Conservation (phyloP, 352 stramenopile genomes). For the Globisporangium viniferum region DNA sequence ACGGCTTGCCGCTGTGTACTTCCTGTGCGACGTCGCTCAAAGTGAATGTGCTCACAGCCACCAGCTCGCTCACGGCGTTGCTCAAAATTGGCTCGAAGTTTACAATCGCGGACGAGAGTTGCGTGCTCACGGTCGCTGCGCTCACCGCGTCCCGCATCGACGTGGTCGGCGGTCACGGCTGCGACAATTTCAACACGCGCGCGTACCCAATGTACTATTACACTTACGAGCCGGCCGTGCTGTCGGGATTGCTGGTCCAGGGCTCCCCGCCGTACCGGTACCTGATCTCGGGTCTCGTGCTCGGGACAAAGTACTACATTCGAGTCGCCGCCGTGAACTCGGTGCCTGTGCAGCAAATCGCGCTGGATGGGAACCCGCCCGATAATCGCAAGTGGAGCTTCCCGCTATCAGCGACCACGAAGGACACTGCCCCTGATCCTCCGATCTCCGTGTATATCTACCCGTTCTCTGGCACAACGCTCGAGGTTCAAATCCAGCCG, state of each 20-base stretch:
- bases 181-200: conserved; percentile 42
- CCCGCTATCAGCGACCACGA: conserved; percentile 60
- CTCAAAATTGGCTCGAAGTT: conserved; percentile 37
- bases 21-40: conserved; percentile 45
- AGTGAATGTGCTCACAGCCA: conserved; percentile 32
- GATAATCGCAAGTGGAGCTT: conserved; percentile 93
- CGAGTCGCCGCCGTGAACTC: conserved; percentile 90
- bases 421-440: conserved; percentile 80
- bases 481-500: conserved; percentile 79
- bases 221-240: conserved; percentile 38
- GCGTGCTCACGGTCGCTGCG: conserved; percentile 35
- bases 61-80: conserved; percentile 27
- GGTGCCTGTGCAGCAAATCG: conserved; percentile 83
- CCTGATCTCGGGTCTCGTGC: conserved; percentile 65
- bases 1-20: conserved; percentile 47
- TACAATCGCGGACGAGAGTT: conserved; percentile 51
- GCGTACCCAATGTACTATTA: conserved; percentile 63
- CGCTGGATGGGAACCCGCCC: conserved; percentile 66
- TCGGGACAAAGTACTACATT: conserved; percentile 86
- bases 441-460: conserved; percentile 56
- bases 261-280: conserved; percentile 82
- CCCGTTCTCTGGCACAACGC: conserved; percentile 48
- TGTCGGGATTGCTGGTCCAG: conserved; percentile 57
- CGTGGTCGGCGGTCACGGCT: conserved; percentile 33
- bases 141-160: conserved; percentile 22